A percentile compares a stretch with the other conserved stretches of the same genome.
These are phyloP conservation scores for Rhizophlyctis rosea DNA, from an alignment of 192 early-diverging fungal genomes.

Conservation along the genomic window DNA sequence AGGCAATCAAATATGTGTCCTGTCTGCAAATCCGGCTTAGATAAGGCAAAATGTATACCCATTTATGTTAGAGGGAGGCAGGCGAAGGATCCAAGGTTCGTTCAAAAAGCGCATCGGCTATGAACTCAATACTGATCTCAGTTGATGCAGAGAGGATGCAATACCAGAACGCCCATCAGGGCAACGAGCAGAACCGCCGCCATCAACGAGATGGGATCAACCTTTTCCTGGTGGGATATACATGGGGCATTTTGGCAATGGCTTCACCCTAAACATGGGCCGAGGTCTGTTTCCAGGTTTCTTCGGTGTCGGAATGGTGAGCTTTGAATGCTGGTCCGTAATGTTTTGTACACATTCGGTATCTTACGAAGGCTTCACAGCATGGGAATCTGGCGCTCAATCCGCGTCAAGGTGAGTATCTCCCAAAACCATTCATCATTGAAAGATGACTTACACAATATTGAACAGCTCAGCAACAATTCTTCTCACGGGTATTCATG, in stretches of 20 bases:
- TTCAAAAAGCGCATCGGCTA: neutral
- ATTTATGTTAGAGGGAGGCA: slow-evolving; percentile 39
- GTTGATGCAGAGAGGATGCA: slow-evolving; percentile 7
- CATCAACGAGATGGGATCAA: slow-evolving; percentile 12
- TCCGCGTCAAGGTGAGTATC: slow-evolving; percentile 1
- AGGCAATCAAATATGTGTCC: slow-evolving; percentile 35
- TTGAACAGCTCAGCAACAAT: slow-evolving; percentile 64
- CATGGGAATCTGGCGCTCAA: slow-evolving; percentile 1
- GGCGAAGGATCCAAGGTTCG: slow-evolving; percentile 30
- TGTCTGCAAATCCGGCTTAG: slow-evolving; percentile 46
- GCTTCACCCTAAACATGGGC: slow-evolving; percentile 54
- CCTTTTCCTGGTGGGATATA: slow-evolving; percentile 16
- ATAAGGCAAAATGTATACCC: slow-evolving; percentile 39
- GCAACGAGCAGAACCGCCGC: slow-evolving; percentile 31
- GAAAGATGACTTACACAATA: no score
- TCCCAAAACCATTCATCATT: no score
- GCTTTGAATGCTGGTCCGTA: neutral
- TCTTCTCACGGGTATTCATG: slow-evolving; percentile 76
- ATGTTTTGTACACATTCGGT: neutral
- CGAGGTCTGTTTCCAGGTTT: slow-evolving; percentile 71
- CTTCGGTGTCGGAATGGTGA: slow-evolving; percentile 54
- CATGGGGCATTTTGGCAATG: slow-evolving; percentile 44
- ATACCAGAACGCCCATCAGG: slow-evolving; percentile 38
- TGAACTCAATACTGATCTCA: neutral
- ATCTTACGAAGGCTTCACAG: slow-evolving; percentile 11